phyloP scores from a whole-genome alignment of 2,329 filamentous ascomycete species.

The Apiospora pterosperma region DNA sequence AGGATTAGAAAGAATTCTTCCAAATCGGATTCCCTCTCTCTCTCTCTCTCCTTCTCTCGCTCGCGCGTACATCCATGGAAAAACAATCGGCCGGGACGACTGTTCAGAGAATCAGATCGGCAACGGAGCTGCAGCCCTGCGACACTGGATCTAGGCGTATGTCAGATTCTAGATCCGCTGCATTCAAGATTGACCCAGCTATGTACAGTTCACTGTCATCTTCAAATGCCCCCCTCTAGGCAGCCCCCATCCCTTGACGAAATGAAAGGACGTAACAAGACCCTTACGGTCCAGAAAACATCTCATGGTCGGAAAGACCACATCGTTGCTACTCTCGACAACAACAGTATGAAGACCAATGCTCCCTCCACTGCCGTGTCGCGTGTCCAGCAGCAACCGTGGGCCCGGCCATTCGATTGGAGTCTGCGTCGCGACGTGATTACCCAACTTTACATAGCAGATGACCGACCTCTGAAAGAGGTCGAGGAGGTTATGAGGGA shows the following conservation, averaged over 20 bases:
- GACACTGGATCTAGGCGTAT: neutral
- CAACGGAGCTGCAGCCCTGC: neutral
- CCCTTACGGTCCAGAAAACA: neutral
- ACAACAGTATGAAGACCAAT: neutral
- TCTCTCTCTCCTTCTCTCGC: neutral
- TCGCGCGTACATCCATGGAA: too few species aligned
- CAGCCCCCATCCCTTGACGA: neutral
- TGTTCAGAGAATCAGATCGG: neutral
- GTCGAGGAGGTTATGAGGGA: constrained; percentile 7
- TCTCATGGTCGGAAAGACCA: neutral
- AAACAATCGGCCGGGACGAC: neutral
- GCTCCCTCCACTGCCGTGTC: neutral
- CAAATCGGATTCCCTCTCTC: neutral
- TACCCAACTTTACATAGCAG: neutral
- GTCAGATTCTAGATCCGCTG: neutral
- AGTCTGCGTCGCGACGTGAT: neutral
- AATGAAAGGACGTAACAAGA: neutral
- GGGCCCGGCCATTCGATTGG: constrained; percentile 5
- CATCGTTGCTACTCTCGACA: neutral
- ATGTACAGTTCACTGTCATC: neutral
- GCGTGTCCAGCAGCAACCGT: neutral
- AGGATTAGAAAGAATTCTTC: neutral
- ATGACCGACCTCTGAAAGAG: constrained; percentile 5
- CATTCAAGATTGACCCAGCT: neutral
- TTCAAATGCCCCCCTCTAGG: neutral